phyloP scores from a whole-genome alignment of 2,329 filamentous ascomycete genomes.

The Xylariaceae sp. region DNA sequence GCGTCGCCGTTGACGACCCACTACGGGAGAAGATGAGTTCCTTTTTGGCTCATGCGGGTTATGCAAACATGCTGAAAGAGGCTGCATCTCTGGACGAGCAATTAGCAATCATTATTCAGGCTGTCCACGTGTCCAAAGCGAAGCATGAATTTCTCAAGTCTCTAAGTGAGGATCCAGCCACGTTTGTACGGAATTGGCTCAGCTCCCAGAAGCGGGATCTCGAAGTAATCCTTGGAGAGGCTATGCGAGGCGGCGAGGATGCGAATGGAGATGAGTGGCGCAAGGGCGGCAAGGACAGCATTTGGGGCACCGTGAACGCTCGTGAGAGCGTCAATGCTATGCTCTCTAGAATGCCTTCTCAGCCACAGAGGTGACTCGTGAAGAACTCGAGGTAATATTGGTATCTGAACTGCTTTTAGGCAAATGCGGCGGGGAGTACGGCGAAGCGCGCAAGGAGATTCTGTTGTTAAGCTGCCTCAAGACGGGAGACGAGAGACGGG shows the following conservation, averaged over 20 bases:
- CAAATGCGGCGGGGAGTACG: constrained; percentile 2
- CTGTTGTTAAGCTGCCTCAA: background rate
- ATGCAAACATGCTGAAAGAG: constrained; percentile 74
- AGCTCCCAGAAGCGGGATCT: constrained; percentile 90
- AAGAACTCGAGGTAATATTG: background rate
- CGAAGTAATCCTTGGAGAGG: constrained; percentile 85
- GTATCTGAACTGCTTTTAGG: background rate
- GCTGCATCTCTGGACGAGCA: constrained; percentile 83
- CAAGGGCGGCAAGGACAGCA: constrained; percentile 58
- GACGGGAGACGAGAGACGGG: constrained; percentile 8
- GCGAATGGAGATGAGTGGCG: constrained; percentile 72
- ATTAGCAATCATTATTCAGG: constrained; percentile 81
- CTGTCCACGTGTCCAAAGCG: constrained; percentile 81
- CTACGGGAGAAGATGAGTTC: constrained; percentile 70
- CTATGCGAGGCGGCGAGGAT: constrained; percentile 66
- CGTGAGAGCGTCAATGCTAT: constrained; percentile 68
- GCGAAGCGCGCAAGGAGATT: constrained; percentile 1
- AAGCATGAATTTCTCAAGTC: constrained; percentile 87
- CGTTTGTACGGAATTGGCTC: constrained; percentile 86
- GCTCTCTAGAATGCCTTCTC: constrained; percentile 56
- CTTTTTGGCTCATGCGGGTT: constrained; percentile 71
- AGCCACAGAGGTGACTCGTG: constrained; percentile 24
- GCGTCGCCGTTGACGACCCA: constrained; percentile 83
- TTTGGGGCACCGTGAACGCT: constrained; percentile 64
- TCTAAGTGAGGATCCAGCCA: constrained; percentile 79